Evolutionary conservation across 148 eudicot genomes (phyloP).

Genomic region (Rhododendron henanense): DNA sequence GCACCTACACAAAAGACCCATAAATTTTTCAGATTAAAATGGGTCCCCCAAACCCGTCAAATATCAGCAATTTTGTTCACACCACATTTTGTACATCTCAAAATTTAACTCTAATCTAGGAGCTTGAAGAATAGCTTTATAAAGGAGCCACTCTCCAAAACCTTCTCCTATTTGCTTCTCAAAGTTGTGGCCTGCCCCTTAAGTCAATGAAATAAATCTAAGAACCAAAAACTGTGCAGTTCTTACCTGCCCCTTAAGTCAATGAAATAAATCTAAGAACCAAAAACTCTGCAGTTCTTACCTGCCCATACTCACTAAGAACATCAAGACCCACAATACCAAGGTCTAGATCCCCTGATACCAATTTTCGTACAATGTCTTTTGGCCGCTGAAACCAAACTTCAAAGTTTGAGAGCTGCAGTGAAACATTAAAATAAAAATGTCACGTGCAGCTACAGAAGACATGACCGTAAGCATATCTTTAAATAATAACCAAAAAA

Average conservation of each 20-base stretch:
- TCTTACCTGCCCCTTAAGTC: constrained; percentile 89
- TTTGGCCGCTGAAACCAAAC: constrained; percentile 99
- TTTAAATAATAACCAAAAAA: not conserved
- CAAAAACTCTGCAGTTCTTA: constrained; percentile 14
- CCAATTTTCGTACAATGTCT: constrained; percentile 80
- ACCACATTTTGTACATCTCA: not conserved
- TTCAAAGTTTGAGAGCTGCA: constrained; percentile 76
- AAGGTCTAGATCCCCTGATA: constrained; percentile 95
- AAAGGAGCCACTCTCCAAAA: not conserved
- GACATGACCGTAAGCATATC: not conserved
- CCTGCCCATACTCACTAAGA: constrained; percentile 82
- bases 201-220: not conserved
- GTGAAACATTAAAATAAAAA: not conserved
- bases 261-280: not conserved
- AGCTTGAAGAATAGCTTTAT: not conserved
- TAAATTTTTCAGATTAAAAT: not conserved
- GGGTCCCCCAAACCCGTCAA: not conserved
- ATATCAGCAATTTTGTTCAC: not conserved
- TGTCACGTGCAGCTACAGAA: not conserved
- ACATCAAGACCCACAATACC: constrained; percentile 93
- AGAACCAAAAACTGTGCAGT: not conserved
- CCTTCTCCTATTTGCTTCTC: constrained; percentile 4
- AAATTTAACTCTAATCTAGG: not conserved
- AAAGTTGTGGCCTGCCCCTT: not conserved
- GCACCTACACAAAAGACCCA: not conserved